Evolutionary conservation across 1,284 basidiomycete genomes (phyloP), one percentile per base, ranked within the genome.

Genomic region (Irpex lacteus): DNA sequence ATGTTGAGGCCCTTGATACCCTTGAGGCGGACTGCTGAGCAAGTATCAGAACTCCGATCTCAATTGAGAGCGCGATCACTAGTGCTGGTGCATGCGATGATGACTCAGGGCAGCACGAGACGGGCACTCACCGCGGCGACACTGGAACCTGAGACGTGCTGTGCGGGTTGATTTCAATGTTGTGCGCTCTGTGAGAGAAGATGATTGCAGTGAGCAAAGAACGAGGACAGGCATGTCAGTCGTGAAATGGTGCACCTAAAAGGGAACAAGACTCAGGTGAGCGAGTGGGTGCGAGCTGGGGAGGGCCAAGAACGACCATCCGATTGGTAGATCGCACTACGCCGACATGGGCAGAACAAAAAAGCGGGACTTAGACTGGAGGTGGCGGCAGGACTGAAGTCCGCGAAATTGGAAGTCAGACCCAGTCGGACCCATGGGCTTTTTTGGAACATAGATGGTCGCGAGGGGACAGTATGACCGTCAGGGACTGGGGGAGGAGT

Each of bases 1-100:
- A 50, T 59, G 54, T 47, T 56, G 15, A 56, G 55, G 32, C 62
- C 65, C 62, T 66, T 59, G 59, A 63, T 61, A 58, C 55, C 60
- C 58, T 44, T 63, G 49, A 59, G 63, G 65, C 65, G 65, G 65
- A 66, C 65, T 66, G 65, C 65, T 66, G 62, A 66, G 65, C 62
- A 63, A 8, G 47, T 66, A 63, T 63, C 62, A 64, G 60, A 66
- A 66, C 65, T 66, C 65, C 65, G 65, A 63, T 59, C 50, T 44
- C 56, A 57, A 59, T 62, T 60, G 61, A 66, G 57, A 60, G 60
- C 54, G 62, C 65, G 65, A 66, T 63, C 62, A 62, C 61, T 18
- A 50, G 21, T 21, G 8, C 52, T 53, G 50, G 50, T 52, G 50
- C 40, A 44, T 47, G 44, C 44, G 9, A n/a, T n/a, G 44, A 47